A percentile compares a stretch with the other conserved stretches of the same genome.
These are phyloP conservation scores for Drechslerella dactyloides DNA, from an alignment of 2,329 filamentous ascomycete genomes.

Conservation along the genomic window DNA sequence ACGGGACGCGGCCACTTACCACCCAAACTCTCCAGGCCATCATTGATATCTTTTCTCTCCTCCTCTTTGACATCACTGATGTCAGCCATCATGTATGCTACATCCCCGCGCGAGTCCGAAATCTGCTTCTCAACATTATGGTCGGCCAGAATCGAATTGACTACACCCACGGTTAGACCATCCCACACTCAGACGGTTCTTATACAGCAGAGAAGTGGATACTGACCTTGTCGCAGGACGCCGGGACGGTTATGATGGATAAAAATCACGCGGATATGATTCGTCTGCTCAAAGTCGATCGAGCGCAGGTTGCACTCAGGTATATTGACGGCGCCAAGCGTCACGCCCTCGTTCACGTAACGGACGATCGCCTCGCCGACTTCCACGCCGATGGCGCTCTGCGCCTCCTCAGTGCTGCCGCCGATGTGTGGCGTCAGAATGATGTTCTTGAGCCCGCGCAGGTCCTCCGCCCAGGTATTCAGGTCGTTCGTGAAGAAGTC, in stretches of 20 bases:
- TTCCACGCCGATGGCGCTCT: conserved; percentile 93
- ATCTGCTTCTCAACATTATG: conserved; percentile 99
- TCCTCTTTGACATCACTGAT: conserved; percentile 81
- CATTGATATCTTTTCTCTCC: conserved; percentile 85
- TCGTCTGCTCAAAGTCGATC: conserved; percentile 85
- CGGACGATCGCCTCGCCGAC: conserved; percentile 85
- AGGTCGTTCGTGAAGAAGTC: conserved; percentile 88
- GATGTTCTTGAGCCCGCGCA: conserved; percentile 84
- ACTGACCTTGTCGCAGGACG: conserved; percentile 79
- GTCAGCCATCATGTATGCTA: conserved; percentile 97
- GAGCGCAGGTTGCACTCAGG: conserved; percentile 91
- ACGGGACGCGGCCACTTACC: conserved; percentile 65
- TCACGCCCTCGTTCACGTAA: conserved; percentile 95
- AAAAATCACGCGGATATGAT: conserved; percentile 91
- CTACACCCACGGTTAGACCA: conserved; percentile 59
- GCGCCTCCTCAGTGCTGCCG: conserved; percentile 95
- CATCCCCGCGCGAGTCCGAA: conserved; percentile 90
- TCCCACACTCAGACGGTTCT: neutral
- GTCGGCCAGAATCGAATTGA: conserved; percentile 91
- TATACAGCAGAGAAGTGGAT: too few relatives aligned
- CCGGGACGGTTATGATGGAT: conserved; percentile 97
- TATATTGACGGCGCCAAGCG: conserved; percentile 87
- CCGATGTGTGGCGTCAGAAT: conserved; percentile 97
- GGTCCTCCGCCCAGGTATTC: conserved; percentile 83
- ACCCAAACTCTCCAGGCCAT: conserved; percentile 78